These are phyloP conservation scores for Luzula sylvatica DNA, from an alignment of 176 grass and related monocot genomes.

Conservation along the genomic window DNA sequence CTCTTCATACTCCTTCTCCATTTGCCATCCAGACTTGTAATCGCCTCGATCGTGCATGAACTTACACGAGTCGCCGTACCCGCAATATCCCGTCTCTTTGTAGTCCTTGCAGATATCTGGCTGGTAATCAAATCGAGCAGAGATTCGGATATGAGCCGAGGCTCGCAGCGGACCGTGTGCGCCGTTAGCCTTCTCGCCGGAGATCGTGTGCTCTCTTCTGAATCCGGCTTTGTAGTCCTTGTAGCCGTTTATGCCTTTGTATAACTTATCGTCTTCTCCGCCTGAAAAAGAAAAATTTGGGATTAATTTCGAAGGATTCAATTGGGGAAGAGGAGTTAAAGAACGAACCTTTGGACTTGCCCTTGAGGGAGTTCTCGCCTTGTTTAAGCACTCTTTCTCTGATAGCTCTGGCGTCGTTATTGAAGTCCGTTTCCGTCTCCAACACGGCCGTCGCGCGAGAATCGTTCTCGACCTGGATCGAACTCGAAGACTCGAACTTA, in stretches of 20 bases:
- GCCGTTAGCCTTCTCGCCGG: constrained; percentile 69
- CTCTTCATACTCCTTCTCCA: constrained; percentile 82
- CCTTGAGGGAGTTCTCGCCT: constrained; percentile 44
- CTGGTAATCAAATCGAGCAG: constrained; percentile 78
- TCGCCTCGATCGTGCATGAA: constrained; percentile 95
- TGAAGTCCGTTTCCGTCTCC: constrained; percentile 73
- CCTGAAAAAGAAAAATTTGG: background rate
- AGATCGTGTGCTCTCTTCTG: constrained; percentile 74
- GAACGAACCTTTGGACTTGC: constrained; percentile 9
- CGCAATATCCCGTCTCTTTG: constrained; percentile 92
- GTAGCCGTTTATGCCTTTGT: constrained; percentile 81
- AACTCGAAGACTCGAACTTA: constrained; percentile 65
- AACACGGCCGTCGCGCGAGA: constrained; percentile 56
- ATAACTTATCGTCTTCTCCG: constrained; percentile 27
- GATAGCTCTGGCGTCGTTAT: constrained; percentile 67
- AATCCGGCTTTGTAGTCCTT: constrained; percentile 81
- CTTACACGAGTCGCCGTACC: constrained; percentile 91
- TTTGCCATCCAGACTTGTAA: constrained; percentile 96
- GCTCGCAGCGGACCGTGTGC: constrained; percentile 68
- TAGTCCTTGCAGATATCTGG: constrained; percentile 96
- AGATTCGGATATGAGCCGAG: constrained; percentile 61
- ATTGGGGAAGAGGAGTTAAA: background rate
- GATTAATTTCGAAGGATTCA: background rate
- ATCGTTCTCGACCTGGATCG: constrained; percentile 70
- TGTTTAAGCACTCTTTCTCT: constrained; percentile 74